Conservation (phyloP, 768 basidiomycete genomes). For the Termitomyces heimii region DNA sequence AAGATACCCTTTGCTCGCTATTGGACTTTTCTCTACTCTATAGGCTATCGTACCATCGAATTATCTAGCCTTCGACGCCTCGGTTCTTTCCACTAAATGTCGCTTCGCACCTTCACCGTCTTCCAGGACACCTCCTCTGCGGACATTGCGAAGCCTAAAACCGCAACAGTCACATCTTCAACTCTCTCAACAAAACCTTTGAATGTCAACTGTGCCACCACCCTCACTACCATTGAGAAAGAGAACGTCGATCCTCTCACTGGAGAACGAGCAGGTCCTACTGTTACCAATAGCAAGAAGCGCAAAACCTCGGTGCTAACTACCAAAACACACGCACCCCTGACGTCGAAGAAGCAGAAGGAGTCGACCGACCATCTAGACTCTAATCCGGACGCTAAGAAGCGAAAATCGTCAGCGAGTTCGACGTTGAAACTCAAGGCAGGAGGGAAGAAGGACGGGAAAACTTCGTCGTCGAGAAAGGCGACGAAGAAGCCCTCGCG, state of each 20-base stretch:
- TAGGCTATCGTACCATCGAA: background rate
- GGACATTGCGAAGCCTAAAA: conserved; percentile 26
- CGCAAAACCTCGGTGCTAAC: conserved; percentile 57
- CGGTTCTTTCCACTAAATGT: conserved; percentile 29
- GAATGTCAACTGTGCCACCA: conserved; percentile 19
- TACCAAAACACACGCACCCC: conserved; percentile 39
- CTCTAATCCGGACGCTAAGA: conserved; percentile 48
- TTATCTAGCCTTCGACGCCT: conserved; percentile 1
- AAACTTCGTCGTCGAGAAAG: conserved; percentile 30
- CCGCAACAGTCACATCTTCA: conserved; percentile 22
- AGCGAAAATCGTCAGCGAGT: conserved; percentile 45
- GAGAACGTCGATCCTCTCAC: conserved; percentile 77
- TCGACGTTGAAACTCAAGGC: conserved; percentile 25
- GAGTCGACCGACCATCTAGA: conserved; percentile 35
- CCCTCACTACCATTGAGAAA: conserved; percentile 51
- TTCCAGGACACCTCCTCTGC: conserved; percentile 50
- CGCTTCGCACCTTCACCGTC: conserved; percentile 54
- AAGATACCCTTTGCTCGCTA: conserved; percentile 2
- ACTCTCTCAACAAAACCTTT: conserved; percentile 14
- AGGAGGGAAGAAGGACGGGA: conserved; percentile 32
- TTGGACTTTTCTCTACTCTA: background rate
- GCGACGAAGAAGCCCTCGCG: conserved; percentile 32
- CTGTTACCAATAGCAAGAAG: conserved; percentile 42
- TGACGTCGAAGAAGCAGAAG: conserved; percentile 38
- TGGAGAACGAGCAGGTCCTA: conserved; percentile 48